phyloP scores from a whole-genome alignment of 306 rosid species.

The Cucumis hystrix region DNA sequence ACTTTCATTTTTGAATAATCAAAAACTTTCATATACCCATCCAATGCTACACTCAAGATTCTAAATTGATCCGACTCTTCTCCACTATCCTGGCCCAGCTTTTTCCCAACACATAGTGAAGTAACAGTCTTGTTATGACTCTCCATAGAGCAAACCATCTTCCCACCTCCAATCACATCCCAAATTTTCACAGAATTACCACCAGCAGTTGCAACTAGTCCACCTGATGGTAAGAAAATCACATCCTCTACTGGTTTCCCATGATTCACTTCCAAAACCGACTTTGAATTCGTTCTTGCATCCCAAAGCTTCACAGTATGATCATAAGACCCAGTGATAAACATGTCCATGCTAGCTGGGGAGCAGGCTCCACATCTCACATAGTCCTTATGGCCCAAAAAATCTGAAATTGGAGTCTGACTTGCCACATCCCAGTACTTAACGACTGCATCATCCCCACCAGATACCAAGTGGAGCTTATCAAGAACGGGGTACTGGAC shows the following conservation, averaged over 20 bases:
- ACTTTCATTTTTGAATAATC: constrained; percentile 62
- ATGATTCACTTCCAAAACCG: constrained; percentile 43
- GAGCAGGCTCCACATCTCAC: constrained; percentile 85
- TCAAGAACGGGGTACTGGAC: constrained; percentile 54
- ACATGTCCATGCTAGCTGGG: constrained; percentile 40
- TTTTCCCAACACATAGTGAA: constrained; percentile 45
- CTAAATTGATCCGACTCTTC: constrained; percentile 48
- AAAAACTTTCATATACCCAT: constrained; percentile 89
- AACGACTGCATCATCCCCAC: constrained; percentile 73
- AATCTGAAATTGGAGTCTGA: constrained; percentile 20
- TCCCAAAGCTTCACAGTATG: constrained; percentile 88
- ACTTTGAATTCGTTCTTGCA: constrained; percentile 33
- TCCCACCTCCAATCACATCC: constrained; percentile 91
- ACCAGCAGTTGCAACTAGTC: constrained; percentile 74
- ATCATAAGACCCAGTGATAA: constrained; percentile 77
- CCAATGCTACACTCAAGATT: constrained; percentile 76
- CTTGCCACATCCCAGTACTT: constrained; percentile 77
- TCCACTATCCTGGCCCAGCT: constrained; percentile 22
- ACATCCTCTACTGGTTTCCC: constrained; percentile 78
- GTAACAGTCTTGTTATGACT: constrained; percentile 90
- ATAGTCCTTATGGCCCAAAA: constrained; percentile 63
- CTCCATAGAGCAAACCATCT: constrained; percentile 58
- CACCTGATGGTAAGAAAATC: constrained; percentile 58
- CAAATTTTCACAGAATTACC: constrained; percentile 73
- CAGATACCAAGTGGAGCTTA: constrained; percentile 72